Conservation (phyloP, 352 stramenopile species). For the Phytophthora sojae region DNA sequence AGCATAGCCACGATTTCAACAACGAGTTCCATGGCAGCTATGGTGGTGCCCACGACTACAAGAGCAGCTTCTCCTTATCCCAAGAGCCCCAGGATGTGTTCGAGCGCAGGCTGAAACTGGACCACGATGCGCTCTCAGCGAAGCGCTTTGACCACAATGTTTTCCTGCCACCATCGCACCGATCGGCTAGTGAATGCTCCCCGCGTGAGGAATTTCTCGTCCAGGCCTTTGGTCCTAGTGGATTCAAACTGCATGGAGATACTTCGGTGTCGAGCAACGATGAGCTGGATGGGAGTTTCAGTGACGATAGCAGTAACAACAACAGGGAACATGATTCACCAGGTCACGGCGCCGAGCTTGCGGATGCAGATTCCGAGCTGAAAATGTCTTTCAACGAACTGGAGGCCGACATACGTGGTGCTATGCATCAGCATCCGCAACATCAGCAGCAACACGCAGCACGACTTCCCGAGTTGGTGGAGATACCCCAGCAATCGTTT, state of each 20-base stretch:
- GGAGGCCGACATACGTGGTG: constrained; percentile 39
- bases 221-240: constrained; percentile 68
- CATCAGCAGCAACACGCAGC: constrained; percentile 31
- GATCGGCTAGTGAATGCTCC: constrained; percentile 49
- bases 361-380: constrained; percentile 42
- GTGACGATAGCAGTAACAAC: constrained; percentile 37
- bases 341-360: constrained; percentile 8
- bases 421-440: constrained; percentile 42
- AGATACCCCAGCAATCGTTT: constrained; percentile 30
- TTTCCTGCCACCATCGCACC: constrained; percentile 36
- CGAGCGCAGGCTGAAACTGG: constrained; percentile 26
- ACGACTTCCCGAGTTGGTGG: constrained; percentile 33
- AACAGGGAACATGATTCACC: constrained; percentile 33
- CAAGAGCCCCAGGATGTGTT: constrained; percentile 33
- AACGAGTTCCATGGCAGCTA: constrained; percentile 25
- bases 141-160: constrained; percentile 31
- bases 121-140: constrained; percentile 22
- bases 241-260: constrained; percentile 54
- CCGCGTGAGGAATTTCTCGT: constrained; percentile 76
- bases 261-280: constrained; percentile 35
- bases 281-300: constrained; percentile 39
- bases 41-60: constrained; percentile 16
- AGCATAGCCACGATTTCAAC: constrained; percentile 28
- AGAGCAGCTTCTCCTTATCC: constrained; percentile 17
- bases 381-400: constrained; percentile 53